These are phyloP conservation scores for Gamsiella multidivaricata DNA, from an alignment of 192 early-diverging fungal genomes.

Conservation along the genomic window DNA sequence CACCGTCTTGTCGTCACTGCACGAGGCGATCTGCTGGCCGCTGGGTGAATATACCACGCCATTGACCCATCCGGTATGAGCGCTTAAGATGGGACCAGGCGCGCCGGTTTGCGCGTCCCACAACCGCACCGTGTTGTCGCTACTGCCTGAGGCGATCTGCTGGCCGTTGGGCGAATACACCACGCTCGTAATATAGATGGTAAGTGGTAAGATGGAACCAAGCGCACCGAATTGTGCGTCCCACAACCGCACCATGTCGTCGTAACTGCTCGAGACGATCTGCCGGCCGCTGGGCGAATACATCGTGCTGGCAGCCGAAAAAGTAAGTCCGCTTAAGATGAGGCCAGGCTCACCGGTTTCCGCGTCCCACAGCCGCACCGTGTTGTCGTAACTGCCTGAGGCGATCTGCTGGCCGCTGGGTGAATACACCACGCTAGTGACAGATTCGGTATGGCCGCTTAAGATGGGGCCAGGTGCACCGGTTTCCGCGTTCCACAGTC, in stretches of 20 bases:
- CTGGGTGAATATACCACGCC: neutral
- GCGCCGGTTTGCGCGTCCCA: neutral
- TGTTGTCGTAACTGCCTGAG: neutral
- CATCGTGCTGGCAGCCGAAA: too few relatives aligned
- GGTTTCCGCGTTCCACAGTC: neutral
- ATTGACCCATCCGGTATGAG: neutral
- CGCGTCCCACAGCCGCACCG: neutral
- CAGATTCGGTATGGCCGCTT: neutral
- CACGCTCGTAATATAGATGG: neutral
- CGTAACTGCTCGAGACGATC: neutral
- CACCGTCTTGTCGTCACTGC: neutral
- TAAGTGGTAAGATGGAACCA: neutral
- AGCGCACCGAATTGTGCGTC: neutral
- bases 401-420: neutral
- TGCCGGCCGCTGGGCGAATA: neutral
- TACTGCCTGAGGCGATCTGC: neutral
- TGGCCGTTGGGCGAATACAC: neutral
- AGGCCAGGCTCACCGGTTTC: neutral
- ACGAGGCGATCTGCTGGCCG: neutral
- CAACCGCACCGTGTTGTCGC: neutral
- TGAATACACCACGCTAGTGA: neutral
- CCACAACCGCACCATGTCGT: conserved; percentile 1
- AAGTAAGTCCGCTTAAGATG: neutral
- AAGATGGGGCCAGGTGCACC: neutral
- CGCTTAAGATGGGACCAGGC: neutral